Evolutionary conservation across 2,329 filamentous ascomycete genomes (phyloP).

Genomic region (Calycina herbarum): DNA sequence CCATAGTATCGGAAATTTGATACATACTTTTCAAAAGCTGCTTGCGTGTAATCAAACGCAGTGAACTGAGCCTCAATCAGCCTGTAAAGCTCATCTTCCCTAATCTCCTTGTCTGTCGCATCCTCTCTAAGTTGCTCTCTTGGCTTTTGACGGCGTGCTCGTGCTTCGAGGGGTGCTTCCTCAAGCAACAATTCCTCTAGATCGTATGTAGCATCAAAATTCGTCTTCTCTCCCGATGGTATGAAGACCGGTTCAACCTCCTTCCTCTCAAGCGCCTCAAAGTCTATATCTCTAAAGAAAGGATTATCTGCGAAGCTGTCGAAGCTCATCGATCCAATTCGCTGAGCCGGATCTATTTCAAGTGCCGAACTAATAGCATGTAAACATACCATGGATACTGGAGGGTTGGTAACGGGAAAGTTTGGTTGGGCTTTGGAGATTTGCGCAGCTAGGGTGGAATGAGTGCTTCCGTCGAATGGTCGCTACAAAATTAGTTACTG

Average conservation of each 20-base stretch:
- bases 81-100: slow-evolving; percentile 88
- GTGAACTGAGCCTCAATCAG: slow-evolving; percentile 94
- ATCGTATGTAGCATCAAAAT: slow-evolving; percentile 98
- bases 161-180: slow-evolving; percentile 90
- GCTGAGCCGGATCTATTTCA: slow-evolving; percentile 74
- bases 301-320: slow-evolving; percentile 83
- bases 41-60: slow-evolving; percentile 90
- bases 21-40: slow-evolving; percentile 66
- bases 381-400: slow-evolving; percentile 83
- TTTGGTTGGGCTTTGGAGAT: slow-evolving; percentile 81
- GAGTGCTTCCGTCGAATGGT: slow-evolving; percentile 88
- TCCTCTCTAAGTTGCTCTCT: slow-evolving; percentile 89
- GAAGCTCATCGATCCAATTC: slow-evolving; percentile 81
- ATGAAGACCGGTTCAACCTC: slow-evolving; percentile 88
- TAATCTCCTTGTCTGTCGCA: slow-evolving; percentile 90
- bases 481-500: slow-evolving; percentile 53
- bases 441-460: slow-evolving; percentile 74
- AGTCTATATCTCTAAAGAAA: slow-evolving; percentile 87
- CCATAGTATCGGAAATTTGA: slow-evolving; percentile 43
- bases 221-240: slow-evolving; percentile 95
- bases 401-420: slow-evolving; percentile 89
- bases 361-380: slow-evolving; percentile 85
- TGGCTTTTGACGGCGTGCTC: slow-evolving; percentile 90
- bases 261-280: slow-evolving; percentile 79
- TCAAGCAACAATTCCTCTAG: slow-evolving; percentile 90